A percentile compares a stretch with the other conserved stretches of the same genome.
Evolutionary conservation across 306 rosid genomes (phyloP).

Genomic region (Prinsepia uniflora): DNA sequence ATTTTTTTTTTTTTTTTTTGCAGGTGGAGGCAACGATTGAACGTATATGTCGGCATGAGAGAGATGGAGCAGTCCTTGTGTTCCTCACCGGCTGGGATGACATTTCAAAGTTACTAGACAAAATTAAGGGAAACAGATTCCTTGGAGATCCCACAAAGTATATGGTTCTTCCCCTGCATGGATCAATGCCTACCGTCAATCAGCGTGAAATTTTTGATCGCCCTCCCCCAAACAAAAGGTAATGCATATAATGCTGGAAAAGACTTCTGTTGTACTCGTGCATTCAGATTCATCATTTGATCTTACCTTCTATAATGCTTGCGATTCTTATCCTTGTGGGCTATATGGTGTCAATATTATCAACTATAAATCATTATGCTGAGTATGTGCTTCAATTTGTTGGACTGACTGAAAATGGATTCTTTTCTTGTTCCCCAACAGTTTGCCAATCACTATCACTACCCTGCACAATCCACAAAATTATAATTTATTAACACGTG

Average conservation of each 20-base stretch:
- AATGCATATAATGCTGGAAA: slow-evolving; percentile 40
- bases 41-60: slow-evolving; percentile 68
- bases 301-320: background rate
- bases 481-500: slow-evolving; percentile 14
- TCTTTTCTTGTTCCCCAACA: background rate
- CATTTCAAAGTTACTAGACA: slow-evolving; percentile 76
- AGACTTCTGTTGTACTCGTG: background rate
- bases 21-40: slow-evolving; percentile 88
- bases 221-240: slow-evolving; percentile 81
- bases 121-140: slow-evolving; percentile 63
- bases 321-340: too few relatives aligned
- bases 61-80: slow-evolving; percentile 82
- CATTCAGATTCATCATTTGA: background rate
- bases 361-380: too few relatives aligned
- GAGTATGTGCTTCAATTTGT: too few relatives aligned
- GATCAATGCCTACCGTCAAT: slow-evolving; percentile 90
- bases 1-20: slow-evolving; percentile 14
- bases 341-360: too few relatives aligned
- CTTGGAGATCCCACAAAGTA: slow-evolving; percentile 76
- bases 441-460: background rate
- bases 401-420: background rate
- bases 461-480: background rate
- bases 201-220: slow-evolving; percentile 91
- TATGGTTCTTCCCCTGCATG: slow-evolving; percentile 77
- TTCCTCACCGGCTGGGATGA: slow-evolving; percentile 99